These are phyloP conservation scores for Fusarium verticillioides DNA, from an alignment of 2,329 filamentous ascomycete genomes.

Conservation along the genomic window DNA sequence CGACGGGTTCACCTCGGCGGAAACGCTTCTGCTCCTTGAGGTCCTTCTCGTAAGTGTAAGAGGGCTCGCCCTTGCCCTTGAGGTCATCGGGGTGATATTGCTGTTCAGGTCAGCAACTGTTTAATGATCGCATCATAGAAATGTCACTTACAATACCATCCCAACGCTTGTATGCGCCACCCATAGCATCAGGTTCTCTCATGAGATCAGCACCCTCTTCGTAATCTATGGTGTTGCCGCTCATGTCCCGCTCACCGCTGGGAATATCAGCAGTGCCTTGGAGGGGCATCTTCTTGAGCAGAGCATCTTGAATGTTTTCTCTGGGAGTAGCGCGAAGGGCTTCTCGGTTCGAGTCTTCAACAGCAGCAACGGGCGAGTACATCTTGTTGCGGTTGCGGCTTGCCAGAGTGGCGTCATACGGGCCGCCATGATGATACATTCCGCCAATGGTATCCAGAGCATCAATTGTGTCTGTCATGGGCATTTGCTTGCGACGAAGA, in stretches of 20 bases:
- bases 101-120: slow-evolving; percentile 50
- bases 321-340: slow-evolving; percentile 83
- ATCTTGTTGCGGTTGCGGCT: slow-evolving; percentile 74
- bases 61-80: slow-evolving; percentile 85
- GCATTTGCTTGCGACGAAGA: slow-evolving; percentile 71
- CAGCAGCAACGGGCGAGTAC: slow-evolving; percentile 79
- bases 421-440: slow-evolving; percentile 88
- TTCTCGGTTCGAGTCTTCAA: slow-evolving; percentile 77
- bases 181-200: slow-evolving; percentile 73
- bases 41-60: slow-evolving; percentile 75
- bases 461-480: slow-evolving; percentile 83
- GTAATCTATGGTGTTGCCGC: slow-evolving; percentile 79
- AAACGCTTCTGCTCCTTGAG: slow-evolving; percentile 66
- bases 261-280: slow-evolving; percentile 84
- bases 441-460: slow-evolving; percentile 75
- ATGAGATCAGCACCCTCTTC: slow-evolving; percentile 89
- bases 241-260: slow-evolving; percentile 73
- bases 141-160: slow-evolving; percentile 72
- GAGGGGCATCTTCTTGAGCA: slow-evolving; percentile 79
- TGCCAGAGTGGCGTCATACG: slow-evolving; percentile 84
- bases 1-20: slow-evolving; percentile 49
- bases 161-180: slow-evolving; percentile 83
- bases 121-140: neutral
- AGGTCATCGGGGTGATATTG: slow-evolving; percentile 80
- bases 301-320: slow-evolving; percentile 80